Percentiles rank a stretch among this genome's conserved stretches.
These are phyloP conservation scores for Typha latifolia DNA, from an alignment of 176 grass and related monocot species.

Conservation along the genomic window DNA sequence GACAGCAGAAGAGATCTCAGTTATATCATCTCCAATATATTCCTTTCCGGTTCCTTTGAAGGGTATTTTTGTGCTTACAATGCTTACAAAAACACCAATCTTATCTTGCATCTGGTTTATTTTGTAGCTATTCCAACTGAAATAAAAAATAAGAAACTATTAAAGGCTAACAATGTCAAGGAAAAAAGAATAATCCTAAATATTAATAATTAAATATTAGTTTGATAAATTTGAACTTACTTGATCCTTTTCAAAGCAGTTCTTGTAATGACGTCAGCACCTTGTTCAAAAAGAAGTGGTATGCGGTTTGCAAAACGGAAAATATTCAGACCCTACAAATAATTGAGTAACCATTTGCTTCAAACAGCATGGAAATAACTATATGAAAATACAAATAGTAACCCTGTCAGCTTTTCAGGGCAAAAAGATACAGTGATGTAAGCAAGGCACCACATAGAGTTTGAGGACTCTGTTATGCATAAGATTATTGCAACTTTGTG, in stretches of 20 bases:
- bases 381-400: too few relatives aligned
- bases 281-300: conserved; percentile 96
- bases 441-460: too few relatives aligned
- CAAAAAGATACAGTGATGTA: too few relatives aligned
- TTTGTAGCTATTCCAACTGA: conserved; percentile 88
- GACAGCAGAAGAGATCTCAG: conserved; percentile 74
- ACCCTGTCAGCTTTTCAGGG: too few relatives aligned
- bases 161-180: background rate
- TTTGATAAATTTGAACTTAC: conserved; percentile 26
- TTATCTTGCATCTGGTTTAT: conserved; percentile 92
- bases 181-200: background rate
- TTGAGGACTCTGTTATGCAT: too few relatives aligned
- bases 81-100: conserved; percentile 95
- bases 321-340: conserved; percentile 75
- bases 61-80: conserved; percentile 98
- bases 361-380: background rate
- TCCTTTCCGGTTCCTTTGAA: conserved; percentile 98
- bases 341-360: background rate
- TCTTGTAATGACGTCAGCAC: conserved; percentile 96
- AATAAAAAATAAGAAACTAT: conserved; percentile 1
- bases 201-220: background rate
- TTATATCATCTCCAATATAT: conserved; percentile 97
- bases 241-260: conserved; percentile 81
- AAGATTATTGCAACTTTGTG: too few relatives aligned
- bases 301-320: conserved; percentile 96